phyloP scores from a whole-genome alignment of 176 grass and related monocot species.

The Juncus effusus region DNA sequence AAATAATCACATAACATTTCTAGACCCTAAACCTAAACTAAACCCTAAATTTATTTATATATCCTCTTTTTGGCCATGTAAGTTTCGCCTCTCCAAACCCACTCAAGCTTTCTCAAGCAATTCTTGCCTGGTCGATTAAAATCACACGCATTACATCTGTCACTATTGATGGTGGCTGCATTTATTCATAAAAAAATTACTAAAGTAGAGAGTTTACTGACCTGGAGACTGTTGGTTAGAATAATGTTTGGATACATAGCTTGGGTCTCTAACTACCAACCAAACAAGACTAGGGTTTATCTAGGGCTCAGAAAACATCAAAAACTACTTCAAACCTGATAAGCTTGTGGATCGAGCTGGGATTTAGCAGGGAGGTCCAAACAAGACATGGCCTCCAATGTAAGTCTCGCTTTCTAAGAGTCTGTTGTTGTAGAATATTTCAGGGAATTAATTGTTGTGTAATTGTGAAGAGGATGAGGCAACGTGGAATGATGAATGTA shows the following conservation, averaged over 20 bases:
- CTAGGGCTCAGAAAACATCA: no score
- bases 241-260: conserved; percentile 99
- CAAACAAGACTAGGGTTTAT: not conserved
- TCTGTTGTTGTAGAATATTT: conserved; percentile 85
- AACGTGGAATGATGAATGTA: no score
- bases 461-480: no score
- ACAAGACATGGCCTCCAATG: conserved; percentile 95
- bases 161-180: conserved; percentile 94
- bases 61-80: conserved; percentile 94
- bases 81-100: conserved; percentile 94
- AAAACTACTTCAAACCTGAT: conserved; percentile 40
- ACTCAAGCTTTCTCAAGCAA: conserved; percentile 92
- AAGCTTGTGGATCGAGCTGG: conserved; percentile 75
- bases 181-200: conserved; percentile 20
- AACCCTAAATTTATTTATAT: not conserved
- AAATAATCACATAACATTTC: not conserved
- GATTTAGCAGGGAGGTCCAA: conserved; percentile 97
- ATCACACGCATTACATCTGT: conserved; percentile 93
- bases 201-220: conserved; percentile 20
- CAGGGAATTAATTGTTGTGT: conserved; percentile 39
- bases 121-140: conserved; percentile 98
- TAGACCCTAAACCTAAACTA: no score
- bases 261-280: conserved; percentile 84
- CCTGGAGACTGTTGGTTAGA: conserved; percentile 98
- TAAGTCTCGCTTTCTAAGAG: conserved; percentile 99